These are phyloP conservation scores for Alternaria sp. DNA, from an alignment of 2,329 filamentous ascomycete genomes.

Conservation along the genomic window DNA sequence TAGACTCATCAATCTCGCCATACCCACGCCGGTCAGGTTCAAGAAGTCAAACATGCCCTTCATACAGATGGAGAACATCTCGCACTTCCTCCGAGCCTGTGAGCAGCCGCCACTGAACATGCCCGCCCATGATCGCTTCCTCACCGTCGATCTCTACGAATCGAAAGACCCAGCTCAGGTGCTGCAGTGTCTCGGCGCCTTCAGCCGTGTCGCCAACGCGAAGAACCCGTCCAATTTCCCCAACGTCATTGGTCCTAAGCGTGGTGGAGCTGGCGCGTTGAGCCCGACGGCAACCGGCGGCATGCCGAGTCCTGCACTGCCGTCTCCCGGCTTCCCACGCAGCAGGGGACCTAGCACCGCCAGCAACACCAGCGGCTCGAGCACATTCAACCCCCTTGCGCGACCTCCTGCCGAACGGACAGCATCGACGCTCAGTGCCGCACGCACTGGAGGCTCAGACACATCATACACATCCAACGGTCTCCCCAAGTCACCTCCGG, in stretches of 20 bases:
- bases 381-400: constrained; percentile 53
- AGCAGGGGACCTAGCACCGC: constrained; percentile 56
- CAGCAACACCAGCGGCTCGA: constrained; percentile 50
- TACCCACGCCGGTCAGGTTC: constrained; percentile 82
- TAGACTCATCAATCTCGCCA: constrained; percentile 81
- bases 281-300: constrained; percentile 45
- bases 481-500: constrained; percentile 52
- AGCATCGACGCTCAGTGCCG: constrained; percentile 49
- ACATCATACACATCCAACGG: constrained; percentile 62
- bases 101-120: constrained; percentile 84
- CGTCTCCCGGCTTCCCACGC: constrained; percentile 38
- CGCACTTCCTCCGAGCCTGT: constrained; percentile 89
- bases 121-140: constrained; percentile 91
- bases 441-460: constrained; percentile 62
- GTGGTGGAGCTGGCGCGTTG: constrained; percentile 55
- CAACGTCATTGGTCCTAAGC: constrained; percentile 75
- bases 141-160: constrained; percentile 96
- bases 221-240: constrained; percentile 78
- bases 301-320: constrained; percentile 30
- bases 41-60: constrained; percentile 96
- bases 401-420: constrained; percentile 36
- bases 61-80: constrained; percentile 99
- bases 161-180: constrained; percentile 96
- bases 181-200: constrained; percentile 87
- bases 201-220: constrained; percentile 82